These are phyloP conservation scores for Populus alba DNA, from an alignment of 345 rosid species.

Conservation along the genomic window DNA sequence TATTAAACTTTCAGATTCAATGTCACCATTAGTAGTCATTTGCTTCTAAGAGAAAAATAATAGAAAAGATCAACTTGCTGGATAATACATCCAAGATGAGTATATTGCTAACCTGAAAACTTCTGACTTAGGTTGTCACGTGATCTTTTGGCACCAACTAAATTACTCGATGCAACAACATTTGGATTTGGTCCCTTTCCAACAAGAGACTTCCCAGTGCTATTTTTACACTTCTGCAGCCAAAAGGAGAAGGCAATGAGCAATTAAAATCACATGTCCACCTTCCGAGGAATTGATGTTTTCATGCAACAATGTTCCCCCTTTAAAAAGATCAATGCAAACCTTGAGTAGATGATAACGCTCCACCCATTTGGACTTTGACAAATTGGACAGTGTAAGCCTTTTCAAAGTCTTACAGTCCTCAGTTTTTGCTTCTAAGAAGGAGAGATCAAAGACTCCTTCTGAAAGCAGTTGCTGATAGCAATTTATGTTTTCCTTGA, in stretches of 20 bases:
- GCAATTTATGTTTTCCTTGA: slow-evolving; percentile 70
- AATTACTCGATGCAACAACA: slow-evolving; percentile 32
- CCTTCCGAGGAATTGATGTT: slow-evolving; percentile 9
- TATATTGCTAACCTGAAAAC: slow-evolving; percentile 54
- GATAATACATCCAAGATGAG: neutral
- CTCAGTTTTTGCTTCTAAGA: slow-evolving; percentile 51
- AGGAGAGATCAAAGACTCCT: slow-evolving; percentile 73
- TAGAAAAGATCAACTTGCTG: slow-evolving; percentile 9
- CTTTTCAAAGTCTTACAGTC: slow-evolving; percentile 60
- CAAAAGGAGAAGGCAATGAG: slow-evolving; percentile 20
- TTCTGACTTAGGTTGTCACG: slow-evolving; percentile 45
- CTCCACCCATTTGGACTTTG: slow-evolving; percentile 73
- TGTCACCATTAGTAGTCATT: neutral
- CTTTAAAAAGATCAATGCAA: slow-evolving; percentile 13
- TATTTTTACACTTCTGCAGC: slow-evolving; percentile 49
- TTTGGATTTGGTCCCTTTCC: slow-evolving; percentile 38
- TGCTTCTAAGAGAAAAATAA: slow-evolving; percentile 4
- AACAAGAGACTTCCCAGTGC: slow-evolving; percentile 31
- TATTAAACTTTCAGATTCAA: neutral
- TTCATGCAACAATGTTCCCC: neutral
- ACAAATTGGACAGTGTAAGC: slow-evolving; percentile 47
- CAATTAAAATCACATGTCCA: neutral
- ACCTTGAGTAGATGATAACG: slow-evolving; percentile 60
- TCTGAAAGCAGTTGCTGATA: slow-evolving; percentile 71
- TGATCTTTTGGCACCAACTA: slow-evolving; percentile 43